Evolutionary conservation across 495 filamentous ascomycete species (phyloP).

Genomic region (Penicillium cataractarum): DNA sequence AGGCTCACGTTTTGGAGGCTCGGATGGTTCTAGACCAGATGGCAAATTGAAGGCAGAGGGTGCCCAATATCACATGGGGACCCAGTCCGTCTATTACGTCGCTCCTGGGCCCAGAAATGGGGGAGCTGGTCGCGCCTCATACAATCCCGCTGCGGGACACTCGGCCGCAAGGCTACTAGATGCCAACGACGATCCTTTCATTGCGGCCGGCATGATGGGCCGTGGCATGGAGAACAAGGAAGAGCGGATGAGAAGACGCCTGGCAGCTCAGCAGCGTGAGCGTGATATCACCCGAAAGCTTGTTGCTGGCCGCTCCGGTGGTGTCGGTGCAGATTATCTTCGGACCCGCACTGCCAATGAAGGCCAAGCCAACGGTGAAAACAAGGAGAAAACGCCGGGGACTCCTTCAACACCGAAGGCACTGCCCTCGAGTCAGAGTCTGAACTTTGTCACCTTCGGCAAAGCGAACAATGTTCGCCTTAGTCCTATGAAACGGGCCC

Average conservation of each 20-base stretch:
- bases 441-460: conserved; percentile 36
- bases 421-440: conserved; percentile 15
- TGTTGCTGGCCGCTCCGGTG: conserved; percentile 58
- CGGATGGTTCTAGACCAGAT: conserved; percentile 10
- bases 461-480: conserved; percentile 60
- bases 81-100: conserved; percentile 63
- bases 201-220: conserved; percentile 49
- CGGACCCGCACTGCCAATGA: conserved; percentile 42
- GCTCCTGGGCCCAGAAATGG: conserved; percentile 41
- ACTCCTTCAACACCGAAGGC: conserved; percentile 18
- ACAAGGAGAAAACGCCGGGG: conserved; percentile 10
- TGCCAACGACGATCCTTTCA: conserved; percentile 61
- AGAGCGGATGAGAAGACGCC: conserved; percentile 67
- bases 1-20: neutral
- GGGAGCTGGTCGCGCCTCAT: conserved; percentile 26
- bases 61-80: conserved; percentile 60
- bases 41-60: conserved; percentile 48
- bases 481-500: conserved; percentile 66
- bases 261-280: conserved; percentile 77
- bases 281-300: conserved; percentile 77
- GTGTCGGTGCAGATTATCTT: conserved; percentile 79
- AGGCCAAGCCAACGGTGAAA: conserved; percentile 7
- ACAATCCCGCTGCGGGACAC: conserved; percentile 34
- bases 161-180: conserved; percentile 70
- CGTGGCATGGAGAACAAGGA: conserved; percentile 58